Base-by-base conservation (phyloP, 192 early-diverging fungal genomes). In the Rhizoclosmatium sp. region DNA sequence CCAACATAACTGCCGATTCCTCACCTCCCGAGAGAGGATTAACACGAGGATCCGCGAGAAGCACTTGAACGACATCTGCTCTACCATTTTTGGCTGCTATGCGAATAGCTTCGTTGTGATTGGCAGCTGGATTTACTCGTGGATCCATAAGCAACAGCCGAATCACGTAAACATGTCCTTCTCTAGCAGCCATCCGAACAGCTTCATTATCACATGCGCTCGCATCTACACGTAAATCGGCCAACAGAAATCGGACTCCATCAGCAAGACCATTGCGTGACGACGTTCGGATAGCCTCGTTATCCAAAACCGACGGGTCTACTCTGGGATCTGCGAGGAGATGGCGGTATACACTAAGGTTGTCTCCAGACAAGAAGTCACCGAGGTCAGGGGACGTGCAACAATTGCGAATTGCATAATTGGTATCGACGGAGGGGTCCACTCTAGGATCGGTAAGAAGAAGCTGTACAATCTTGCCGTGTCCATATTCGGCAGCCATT, bases 41-140 rank as follows among this genome's bases (percentile, higher is more conserved):
- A 4, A 62, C 60, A 19, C 76, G 59, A 5, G 54, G 45, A 60
- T 77, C 75, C 21, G 16, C 16, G 7, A 84, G 56, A 31, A 84
- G 71, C 19, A 81, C 23, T 41, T 75, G 60, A n/a, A 81, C 58
- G 44, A 68, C 59, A 5, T 21, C 21, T 19, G 75, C 23, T 49
- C 80, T 78, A n/a, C 82, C 82, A 66, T 76, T 76, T 59, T 21
- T 59, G 3, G 45, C 72, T 3, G 75, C 75, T 5, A 16, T 45
- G 3, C 42, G 16, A 3, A 78, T n/a, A n/a, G 70, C 54, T 4
- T 64, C 59, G 49, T 66, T 71, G 14, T 49, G 21, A 19, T 10
- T 5, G 9, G 60, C 46, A 19, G 45, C 48, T 40, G 58, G 45
- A 31, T 66, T 56, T 19, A 71, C 44, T 7, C 70, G 67, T 5